Base-by-base conservation (phyloP, 768 basidiomycete genomes). In the Gloeopeniophorella convolvens region DNA sequence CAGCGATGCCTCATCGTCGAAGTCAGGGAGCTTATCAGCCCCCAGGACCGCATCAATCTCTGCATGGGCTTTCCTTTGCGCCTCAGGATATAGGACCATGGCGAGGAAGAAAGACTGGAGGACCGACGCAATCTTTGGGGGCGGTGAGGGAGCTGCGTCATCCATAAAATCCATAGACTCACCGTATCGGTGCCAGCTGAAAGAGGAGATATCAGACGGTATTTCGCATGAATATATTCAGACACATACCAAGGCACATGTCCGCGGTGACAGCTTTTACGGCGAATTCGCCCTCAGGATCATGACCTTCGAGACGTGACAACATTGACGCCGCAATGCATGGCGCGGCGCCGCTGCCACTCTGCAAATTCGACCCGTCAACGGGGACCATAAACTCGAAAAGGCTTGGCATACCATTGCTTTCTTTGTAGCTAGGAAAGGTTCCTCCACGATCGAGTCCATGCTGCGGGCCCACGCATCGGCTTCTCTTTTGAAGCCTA, bases 41-140 rank as follows among this genome's bases (percentile, higher is more conserved):
- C 64, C 65, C 10, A 67, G 31, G 11, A 67, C 63, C 10, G 51
- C n/a, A 18, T 68, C 67, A 24, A 68, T 54, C 46, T 68, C 63
- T 11, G 52, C 57, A 21, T 65, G 67, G 0, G 66, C 66, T 28
- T 58, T 64, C 41, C 36, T 21, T 48, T 65, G 65, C 21, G 62
- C 54, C 6, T 61, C 62, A 9, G 65, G 66, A 41, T 62, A 59
- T 11, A 61, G 45, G n/a, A 59, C 61, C 63, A 67, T 66, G 15
- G 63, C 66, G 18, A 68, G 57, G 46, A 61, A 59, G 55, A 68
- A 66, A 7, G 60, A 59, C 42, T 57, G 45, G 20, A 66, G 55
- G 1, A 63, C 48, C n/a, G 65, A 64, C 10, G 60, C 58, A 8
- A 63, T 61, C 65, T 66, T 28, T 26, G 24, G 5, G 15, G 12